phyloP scores from a whole-genome alignment of 805 yeast genomes.

The Candida xyloterini region DNA sequence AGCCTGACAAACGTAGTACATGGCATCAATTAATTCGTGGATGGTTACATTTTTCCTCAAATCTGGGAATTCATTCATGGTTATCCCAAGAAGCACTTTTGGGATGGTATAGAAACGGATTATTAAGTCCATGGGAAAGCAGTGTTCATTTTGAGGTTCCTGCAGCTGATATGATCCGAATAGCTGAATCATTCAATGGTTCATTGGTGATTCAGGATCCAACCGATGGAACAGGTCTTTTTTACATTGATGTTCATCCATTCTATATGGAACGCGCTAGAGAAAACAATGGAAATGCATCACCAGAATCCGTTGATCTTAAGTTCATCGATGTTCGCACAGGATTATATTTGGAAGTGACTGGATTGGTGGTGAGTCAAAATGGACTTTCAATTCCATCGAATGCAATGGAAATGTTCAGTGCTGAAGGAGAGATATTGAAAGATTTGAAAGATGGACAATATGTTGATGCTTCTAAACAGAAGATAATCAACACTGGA shows the following conservation, averaged over 20 bases:
- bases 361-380: conserved; percentile 40
- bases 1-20: conserved; percentile 39
- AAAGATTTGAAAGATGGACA: conserved; percentile 18
- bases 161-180: conserved; percentile 42
- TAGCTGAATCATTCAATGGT: conserved; percentile 46
- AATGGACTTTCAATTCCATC: conserved; percentile 16
- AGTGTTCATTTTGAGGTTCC: conserved; percentile 51
- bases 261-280: conserved; percentile 46
- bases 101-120: conserved; percentile 51
- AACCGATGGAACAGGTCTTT: conserved; percentile 43
- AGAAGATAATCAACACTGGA: conserved; percentile 35
- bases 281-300: conserved; percentile 44
- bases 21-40: conserved; percentile 45
- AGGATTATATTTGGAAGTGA: conserved; percentile 57
- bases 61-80: conserved; percentile 44
- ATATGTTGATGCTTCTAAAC: conserved; percentile 19
- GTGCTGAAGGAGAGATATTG: conserved; percentile 19
- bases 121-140: conserved; percentile 52
- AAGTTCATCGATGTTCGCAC: conserved; percentile 59
- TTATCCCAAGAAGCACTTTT: conserved; percentile 46
- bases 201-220: conserved; percentile 45
- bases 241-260: conserved; percentile 46
- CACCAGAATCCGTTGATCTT: conserved; percentile 47
- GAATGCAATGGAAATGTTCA: conserved; percentile 17
- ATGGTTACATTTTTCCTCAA: conserved; percentile 44